Evolutionary conservation across 192 early-diverging fungal species (phyloP).

Genomic region (Pilaira anomala): DNA sequence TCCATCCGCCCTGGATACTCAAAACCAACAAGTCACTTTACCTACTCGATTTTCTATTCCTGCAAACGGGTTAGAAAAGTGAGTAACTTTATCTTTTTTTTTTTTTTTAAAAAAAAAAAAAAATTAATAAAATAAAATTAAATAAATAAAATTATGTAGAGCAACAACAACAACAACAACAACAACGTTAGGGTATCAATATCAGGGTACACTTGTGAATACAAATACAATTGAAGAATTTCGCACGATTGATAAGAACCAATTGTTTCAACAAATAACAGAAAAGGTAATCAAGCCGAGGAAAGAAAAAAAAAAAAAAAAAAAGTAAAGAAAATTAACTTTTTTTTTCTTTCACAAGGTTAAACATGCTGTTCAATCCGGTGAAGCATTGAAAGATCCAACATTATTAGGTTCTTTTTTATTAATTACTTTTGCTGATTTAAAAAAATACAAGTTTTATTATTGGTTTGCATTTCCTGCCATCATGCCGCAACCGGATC

Average conservation of each 20-base stretch:
- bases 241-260: conserved; percentile 71
- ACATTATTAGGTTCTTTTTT: conserved; percentile 68
- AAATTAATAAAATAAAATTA: conserved; percentile 11
- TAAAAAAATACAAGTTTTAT: conserved; percentile 94
- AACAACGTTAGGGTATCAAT: conserved; percentile 15
- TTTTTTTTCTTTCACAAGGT: conserved; percentile 51
- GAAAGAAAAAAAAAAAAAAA: neutral
- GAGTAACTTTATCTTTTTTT: neutral
- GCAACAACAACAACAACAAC: neutral
- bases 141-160: conserved; percentile 1
- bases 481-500: conserved; percentile 57
- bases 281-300: conserved; percentile 48
- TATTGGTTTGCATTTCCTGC: conserved; percentile 97
- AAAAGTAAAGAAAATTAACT: neutral
- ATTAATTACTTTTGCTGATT: conserved; percentile 89
- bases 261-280: conserved; percentile 55
- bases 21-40: conserved; percentile 35
- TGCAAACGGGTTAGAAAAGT: conserved; percentile 45
- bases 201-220: conserved; percentile 68
- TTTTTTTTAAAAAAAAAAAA: conserved; percentile 11
- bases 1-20: conserved; percentile 30
- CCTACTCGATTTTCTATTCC: conserved; percentile 65
- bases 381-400: conserved; percentile 61
- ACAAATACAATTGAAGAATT: conserved; percentile 97
- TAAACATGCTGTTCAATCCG: conserved; percentile 67